These are phyloP conservation scores for Fraxinus excelsior DNA, from an alignment of 257 asterid species.

Conservation along the genomic window DNA sequence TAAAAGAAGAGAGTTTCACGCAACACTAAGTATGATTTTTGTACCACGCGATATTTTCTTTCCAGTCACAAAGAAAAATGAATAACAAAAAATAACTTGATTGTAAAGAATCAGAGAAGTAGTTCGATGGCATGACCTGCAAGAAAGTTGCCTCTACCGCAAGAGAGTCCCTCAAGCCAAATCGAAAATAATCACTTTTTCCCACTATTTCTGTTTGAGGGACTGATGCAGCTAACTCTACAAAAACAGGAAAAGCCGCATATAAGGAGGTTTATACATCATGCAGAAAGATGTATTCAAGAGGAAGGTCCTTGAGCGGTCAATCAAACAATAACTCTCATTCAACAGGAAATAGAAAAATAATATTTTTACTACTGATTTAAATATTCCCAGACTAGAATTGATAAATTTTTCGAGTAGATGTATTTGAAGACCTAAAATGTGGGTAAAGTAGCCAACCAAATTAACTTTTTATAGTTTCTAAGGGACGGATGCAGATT, in stretches of 20 bases:
- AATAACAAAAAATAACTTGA: neutral
- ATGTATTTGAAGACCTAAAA: constrained; percentile 3
- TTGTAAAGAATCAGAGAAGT: neutral
- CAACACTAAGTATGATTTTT: neutral
- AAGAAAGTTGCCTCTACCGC: constrained; percentile 93
- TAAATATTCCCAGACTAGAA: constrained; percentile 16
- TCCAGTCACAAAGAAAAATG: constrained; percentile 3
- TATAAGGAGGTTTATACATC: constrained; percentile 12
- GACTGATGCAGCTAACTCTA: constrained; percentile 89
- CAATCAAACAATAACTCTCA: constrained; percentile 12
- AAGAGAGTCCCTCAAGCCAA: constrained; percentile 96
- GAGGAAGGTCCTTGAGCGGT: constrained; percentile 1
- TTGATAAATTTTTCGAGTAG: neutral
- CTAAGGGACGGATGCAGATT: neutral
- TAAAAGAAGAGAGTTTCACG: neutral
- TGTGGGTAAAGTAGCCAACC: constrained; percentile 11
- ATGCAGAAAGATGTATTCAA: constrained; percentile 4
- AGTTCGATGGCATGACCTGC: constrained; percentile 59
- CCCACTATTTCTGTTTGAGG: constrained; percentile 83
- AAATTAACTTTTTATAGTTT: neutral
- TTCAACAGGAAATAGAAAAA: neutral
- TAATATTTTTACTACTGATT: neutral
- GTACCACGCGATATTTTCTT: constrained; percentile 1
- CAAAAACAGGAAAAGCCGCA: constrained; percentile 20
- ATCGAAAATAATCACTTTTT: constrained; percentile 88